These are phyloP conservation scores for Histomonas meleagridis DNA, from an alignment of 208 protist genomes.

Conservation along the genomic window DNA sequence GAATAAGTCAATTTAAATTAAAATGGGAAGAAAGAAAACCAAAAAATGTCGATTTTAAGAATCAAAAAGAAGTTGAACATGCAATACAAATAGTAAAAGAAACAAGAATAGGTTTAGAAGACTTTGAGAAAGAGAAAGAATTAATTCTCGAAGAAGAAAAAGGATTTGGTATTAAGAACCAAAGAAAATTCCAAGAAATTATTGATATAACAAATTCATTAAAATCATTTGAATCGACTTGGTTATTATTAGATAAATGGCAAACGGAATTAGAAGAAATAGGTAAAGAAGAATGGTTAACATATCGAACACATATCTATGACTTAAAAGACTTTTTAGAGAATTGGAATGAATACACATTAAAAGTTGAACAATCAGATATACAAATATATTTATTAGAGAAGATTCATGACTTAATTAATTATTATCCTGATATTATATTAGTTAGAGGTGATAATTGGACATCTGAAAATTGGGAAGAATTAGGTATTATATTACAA, in stretches of 20 bases:
- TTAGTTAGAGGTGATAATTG: constrained; percentile 1
- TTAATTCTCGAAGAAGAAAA: not conserved
- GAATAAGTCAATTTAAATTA: not conserved
- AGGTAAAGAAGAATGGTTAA: not conserved
- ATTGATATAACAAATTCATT: not conserved
- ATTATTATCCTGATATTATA: not conserved
- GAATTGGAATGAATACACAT: not conserved
- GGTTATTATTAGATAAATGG: not conserved
- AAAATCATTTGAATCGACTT: constrained; percentile 27
- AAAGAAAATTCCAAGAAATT: not conserved
- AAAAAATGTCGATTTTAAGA: constrained; percentile 19
- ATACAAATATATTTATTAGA: not conserved
- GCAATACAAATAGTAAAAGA: constrained; percentile 15
- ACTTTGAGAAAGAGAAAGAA: constrained; percentile 15
- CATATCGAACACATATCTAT: not conserved
- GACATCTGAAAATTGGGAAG: constrained; percentile 8
- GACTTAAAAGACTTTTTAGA: constrained; percentile 18
- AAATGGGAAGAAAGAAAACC: constrained; percentile 32
- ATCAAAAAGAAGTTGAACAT: not conserved
- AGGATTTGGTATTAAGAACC: not conserved
- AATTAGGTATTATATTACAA: not conserved
- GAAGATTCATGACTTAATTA: not conserved
- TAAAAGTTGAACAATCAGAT: not conserved
- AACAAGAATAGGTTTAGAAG: not conserved
- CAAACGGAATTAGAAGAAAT: constrained; percentile 12